Percentiles rank a stretch among this genome's conserved stretches.
phyloP scores from a whole-genome alignment of 2,329 filamentous ascomycete species.

The Trichoderma koningiopsis region DNA sequence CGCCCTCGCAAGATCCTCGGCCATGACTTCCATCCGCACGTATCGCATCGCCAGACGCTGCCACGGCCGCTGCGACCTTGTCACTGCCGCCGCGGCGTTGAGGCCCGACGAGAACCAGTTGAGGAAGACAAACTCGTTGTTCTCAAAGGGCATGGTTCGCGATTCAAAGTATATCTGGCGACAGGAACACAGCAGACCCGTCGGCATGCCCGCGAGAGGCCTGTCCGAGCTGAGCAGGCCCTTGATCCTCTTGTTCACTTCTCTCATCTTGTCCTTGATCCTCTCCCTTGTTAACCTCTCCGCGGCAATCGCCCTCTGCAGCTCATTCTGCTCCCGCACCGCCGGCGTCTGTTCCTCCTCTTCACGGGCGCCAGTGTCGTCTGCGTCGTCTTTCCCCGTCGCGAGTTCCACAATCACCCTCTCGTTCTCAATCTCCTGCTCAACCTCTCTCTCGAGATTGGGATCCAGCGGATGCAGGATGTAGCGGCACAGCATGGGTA shows the following conservation, averaged over 20 bases:
- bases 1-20: constrained; percentile 40
- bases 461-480: constrained; percentile 33
- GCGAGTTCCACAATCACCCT: not conserved
- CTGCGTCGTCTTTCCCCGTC: not conserved
- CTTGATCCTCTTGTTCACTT: not conserved
- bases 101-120: constrained; percentile 51
- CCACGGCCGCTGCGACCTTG: constrained; percentile 44
- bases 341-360: not conserved
- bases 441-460: constrained; percentile 1
- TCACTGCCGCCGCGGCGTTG: constrained; percentile 43
- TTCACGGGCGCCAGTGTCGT: not conserved
- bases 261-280: not conserved
- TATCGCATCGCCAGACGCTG: constrained; percentile 46
- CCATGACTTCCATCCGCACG: constrained; percentile 46
- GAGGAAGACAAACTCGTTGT: constrained; percentile 51
- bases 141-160: constrained; percentile 43
- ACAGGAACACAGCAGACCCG: constrained; percentile 42
- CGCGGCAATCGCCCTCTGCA: not conserved
- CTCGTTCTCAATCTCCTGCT: not conserved
- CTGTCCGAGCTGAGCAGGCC: constrained; percentile 39
- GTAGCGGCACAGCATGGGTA: constrained; percentile 39
- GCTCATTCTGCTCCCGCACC: constrained; percentile 8
- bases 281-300: not conserved
- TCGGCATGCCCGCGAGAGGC: constrained; percentile 45
- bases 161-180: constrained; percentile 48